Conservation (phyloP, 306 rosid genomes). For the Coriaria nepalensis region DNA sequence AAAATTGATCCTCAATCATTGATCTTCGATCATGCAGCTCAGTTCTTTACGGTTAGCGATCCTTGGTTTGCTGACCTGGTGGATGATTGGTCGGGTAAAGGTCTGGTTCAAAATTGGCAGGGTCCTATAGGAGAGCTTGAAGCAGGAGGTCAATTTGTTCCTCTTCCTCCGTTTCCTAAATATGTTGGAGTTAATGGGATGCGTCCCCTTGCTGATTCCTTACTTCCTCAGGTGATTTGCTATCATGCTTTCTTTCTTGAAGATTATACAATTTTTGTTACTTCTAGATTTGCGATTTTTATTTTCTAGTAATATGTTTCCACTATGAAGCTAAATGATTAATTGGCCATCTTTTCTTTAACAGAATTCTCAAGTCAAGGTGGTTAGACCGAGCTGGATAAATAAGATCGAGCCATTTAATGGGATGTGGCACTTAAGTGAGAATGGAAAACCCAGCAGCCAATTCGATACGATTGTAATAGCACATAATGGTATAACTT, state of each 20-base stretch:
- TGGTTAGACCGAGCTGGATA: constrained; percentile 79
- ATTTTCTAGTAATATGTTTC: no score
- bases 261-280: background rate
- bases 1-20: constrained; percentile 45
- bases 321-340: no score
- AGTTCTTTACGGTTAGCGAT: constrained; percentile 67
- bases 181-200: constrained; percentile 63
- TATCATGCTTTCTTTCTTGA: background rate
- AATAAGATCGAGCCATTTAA: constrained; percentile 85
- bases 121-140: constrained; percentile 68
- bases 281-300: background rate
- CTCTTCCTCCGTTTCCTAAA: constrained; percentile 44
- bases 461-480: constrained; percentile 75
- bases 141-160: constrained; percentile 57
- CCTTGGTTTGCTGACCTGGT: constrained; percentile 46
- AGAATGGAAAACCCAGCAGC: constrained; percentile 79
- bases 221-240: constrained; percentile 49
- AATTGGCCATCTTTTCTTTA: no score
- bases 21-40: constrained; percentile 84
- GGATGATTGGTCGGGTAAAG: constrained; percentile 53
- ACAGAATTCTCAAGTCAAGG: constrained; percentile 57
- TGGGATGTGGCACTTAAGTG: constrained; percentile 93
- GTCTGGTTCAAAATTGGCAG: constrained; percentile 59
- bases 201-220: constrained; percentile 72
- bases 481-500: constrained; percentile 68